Evolutionary conservation across 2,329 filamentous ascomycete genomes (phyloP).

Genomic region (Aureobasidium sp.): DNA sequence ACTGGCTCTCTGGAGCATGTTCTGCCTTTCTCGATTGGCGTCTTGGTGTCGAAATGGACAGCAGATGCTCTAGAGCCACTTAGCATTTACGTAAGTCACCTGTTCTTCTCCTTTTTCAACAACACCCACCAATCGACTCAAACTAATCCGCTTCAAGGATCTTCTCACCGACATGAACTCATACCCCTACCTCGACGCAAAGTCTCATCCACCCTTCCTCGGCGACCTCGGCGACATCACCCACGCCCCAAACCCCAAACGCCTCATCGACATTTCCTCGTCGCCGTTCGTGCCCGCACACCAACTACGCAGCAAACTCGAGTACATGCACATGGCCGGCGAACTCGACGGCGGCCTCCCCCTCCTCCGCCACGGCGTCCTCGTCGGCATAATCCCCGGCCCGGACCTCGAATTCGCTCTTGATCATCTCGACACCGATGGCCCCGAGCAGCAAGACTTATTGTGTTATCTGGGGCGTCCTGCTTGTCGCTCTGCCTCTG

Average conservation of each 20-base stretch:
- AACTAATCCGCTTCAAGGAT: conserved; percentile 43
- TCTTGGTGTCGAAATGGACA: conserved; percentile 96
- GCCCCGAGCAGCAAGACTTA: conserved; percentile 49
- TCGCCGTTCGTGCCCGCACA: conserved; percentile 72
- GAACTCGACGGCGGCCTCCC: conserved; percentile 89
- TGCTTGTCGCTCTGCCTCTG: conserved; percentile 42
- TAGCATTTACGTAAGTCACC: conserved; percentile 60
- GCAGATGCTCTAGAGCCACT: conserved; percentile 89
- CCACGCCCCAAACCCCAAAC: conserved; percentile 61
- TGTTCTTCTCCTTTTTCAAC: too few species aligned
- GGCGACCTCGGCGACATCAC: conserved; percentile 82
- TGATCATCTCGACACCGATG: conserved; percentile 55
- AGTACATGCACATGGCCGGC: conserved; percentile 71
- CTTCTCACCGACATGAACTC: conserved; percentile 93
- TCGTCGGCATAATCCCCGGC: conserved; percentile 86
- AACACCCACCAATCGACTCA: too few species aligned
- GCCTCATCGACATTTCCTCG: conserved; percentile 79
- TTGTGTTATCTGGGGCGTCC: conserved; percentile 72
- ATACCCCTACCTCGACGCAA: conserved; percentile 96
- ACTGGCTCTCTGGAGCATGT: conserved; percentile 94
- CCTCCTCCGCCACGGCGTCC: conserved; percentile 66
- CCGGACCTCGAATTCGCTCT: conserved; percentile 90
- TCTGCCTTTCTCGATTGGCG: conserved; percentile 82
- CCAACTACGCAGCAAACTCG: conserved; percentile 70
- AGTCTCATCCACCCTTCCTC: conserved; percentile 84